These are phyloP conservation scores for Penicillium corylophilum DNA, from an alignment of 2,329 filamentous ascomycete genomes.

Conservation along the genomic window DNA sequence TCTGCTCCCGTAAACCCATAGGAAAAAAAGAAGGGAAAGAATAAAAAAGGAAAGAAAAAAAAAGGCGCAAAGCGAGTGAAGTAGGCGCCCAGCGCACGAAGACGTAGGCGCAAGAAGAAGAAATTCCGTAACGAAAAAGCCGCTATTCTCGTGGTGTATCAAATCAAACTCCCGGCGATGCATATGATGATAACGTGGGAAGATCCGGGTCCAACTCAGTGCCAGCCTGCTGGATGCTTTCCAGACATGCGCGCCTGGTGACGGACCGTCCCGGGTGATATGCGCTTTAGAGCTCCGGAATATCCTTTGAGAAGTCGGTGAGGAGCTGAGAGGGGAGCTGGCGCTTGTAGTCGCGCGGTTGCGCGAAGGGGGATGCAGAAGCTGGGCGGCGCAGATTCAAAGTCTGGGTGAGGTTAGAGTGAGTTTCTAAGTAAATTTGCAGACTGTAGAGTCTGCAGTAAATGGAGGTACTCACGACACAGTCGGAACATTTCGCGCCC, in stretches of 20 bases:
- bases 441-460: not conserved
- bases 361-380: constrained; percentile 42
- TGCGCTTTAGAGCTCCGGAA: constrained; percentile 17
- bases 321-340: constrained; percentile 35
- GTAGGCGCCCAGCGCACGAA: not conserved
- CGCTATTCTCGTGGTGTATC: constrained; percentile 19
- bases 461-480: constrained; percentile 38
- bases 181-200: constrained; percentile 18
- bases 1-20: not conserved
- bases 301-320: constrained; percentile 27
- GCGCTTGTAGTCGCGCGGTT: constrained; percentile 39
- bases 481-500: constrained; percentile 47
- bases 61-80: not conserved
- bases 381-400: constrained; percentile 41
- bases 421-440: not conserved
- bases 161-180: constrained; percentile 34
- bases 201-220: not conserved
- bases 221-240: not conserved
- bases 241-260: not conserved
- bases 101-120: not conserved
- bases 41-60: constrained; percentile 3
- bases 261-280: constrained; percentile 10
- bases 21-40: not conserved
- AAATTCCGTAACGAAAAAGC: constrained; percentile 15
- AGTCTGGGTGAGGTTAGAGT: constrained; percentile 27